phyloP scores from a whole-genome alignment of 495 filamentous ascomycete genomes.

The Lineolata rhizophorae region DNA sequence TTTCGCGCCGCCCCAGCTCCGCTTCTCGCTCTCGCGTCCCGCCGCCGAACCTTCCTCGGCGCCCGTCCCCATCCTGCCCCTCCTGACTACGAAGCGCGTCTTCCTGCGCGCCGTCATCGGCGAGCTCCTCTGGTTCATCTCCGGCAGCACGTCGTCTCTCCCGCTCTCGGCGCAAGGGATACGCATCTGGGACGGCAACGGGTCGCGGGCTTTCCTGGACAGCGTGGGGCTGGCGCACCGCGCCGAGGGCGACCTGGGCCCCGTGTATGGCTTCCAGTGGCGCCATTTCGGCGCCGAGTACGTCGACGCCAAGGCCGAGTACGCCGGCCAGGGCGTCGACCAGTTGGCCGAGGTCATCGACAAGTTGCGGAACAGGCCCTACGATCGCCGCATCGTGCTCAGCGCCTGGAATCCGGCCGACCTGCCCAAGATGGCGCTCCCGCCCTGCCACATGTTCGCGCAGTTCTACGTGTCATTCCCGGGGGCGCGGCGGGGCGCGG shows the following conservation, averaged over 20 bases:
- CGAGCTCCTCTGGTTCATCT: conserved; percentile 94
- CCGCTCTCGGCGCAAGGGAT: conserved; percentile 55
- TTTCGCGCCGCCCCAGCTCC: conserved; percentile 67
- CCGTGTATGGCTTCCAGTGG: conserved; percentile 98
- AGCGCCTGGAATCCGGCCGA: conserved; percentile 86
- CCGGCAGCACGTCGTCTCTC: conserved; percentile 53
- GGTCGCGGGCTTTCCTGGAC: conserved; percentile 73
- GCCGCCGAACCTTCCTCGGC: conserved; percentile 14
- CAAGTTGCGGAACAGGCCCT: conserved; percentile 61
- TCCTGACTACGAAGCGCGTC: conserved; percentile 92
- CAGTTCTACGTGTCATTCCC: conserved; percentile 92
- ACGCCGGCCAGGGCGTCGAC: conserved; percentile 73
- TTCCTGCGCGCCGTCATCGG: conserved; percentile 77
- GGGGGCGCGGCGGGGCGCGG: conserved; percentile 10
- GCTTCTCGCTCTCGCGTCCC: conserved; percentile 55
- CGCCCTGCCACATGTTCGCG: conserved; percentile 97
- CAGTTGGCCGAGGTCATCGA: conserved; percentile 72
- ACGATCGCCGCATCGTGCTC: conserved; percentile 74
- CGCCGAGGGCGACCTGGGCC: conserved; percentile 72
- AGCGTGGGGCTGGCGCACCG: conserved; percentile 56
- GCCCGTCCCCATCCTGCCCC: conserved; percentile 46
- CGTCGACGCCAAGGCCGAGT: conserved; percentile 54
- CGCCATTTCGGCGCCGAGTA: conserved; percentile 92
- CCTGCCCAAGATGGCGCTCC: conserved; percentile 72
- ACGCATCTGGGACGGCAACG: conserved; percentile 98